phyloP scores from a whole-genome alignment of 2,329 filamentous ascomycete genomes.

The Pseudopyrenochaeta lycopersici region DNA sequence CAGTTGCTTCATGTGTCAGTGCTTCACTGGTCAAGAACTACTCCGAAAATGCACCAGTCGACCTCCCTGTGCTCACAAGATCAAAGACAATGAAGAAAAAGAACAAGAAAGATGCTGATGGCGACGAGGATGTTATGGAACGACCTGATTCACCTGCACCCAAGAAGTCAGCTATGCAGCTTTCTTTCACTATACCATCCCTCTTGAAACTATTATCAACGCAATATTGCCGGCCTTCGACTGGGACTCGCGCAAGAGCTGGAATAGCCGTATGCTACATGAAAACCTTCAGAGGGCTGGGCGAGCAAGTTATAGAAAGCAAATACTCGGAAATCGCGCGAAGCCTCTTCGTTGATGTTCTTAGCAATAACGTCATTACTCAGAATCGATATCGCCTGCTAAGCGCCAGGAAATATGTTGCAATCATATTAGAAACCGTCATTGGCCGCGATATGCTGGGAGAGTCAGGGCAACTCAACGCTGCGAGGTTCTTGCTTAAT shows the following conservation, averaged over 20 bases:
- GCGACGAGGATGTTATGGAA: conserved; percentile 75
- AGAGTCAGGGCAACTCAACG: conserved; percentile 86
- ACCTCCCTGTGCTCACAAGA: conserved; percentile 55
- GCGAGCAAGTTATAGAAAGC: conserved; percentile 81
- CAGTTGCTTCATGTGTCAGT: conserved; percentile 85
- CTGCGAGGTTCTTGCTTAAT: conserved; percentile 83
- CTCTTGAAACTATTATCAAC: conserved; percentile 80
- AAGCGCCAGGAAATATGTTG: conserved; percentile 83
- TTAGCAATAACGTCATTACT: conserved; percentile 77
- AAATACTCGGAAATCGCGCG: conserved; percentile 84
- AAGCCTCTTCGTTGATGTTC: conserved; percentile 80
- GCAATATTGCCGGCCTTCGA: conserved; percentile 81
- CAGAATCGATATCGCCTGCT: conserved; percentile 90
- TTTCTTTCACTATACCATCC: conserved; percentile 79
- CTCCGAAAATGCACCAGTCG: conserved; percentile 62
- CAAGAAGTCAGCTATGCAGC: conserved; percentile 73
- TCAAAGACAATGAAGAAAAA: conserved; percentile 77
- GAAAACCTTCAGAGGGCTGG: conserved; percentile 78
- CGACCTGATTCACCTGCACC: conserved; percentile 79
- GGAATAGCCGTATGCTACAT: conserved; percentile 89
- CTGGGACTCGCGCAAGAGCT: conserved; percentile 81
- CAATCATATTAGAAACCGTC: conserved; percentile 83
- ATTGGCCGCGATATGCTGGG: conserved; percentile 83
- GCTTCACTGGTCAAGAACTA: conserved; percentile 84
- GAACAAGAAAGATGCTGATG: conserved; percentile 70